These are phyloP conservation scores for Monosporascus sp. DNA, from an alignment of 2,329 filamentous ascomycete species.

Conservation along the genomic window DNA sequence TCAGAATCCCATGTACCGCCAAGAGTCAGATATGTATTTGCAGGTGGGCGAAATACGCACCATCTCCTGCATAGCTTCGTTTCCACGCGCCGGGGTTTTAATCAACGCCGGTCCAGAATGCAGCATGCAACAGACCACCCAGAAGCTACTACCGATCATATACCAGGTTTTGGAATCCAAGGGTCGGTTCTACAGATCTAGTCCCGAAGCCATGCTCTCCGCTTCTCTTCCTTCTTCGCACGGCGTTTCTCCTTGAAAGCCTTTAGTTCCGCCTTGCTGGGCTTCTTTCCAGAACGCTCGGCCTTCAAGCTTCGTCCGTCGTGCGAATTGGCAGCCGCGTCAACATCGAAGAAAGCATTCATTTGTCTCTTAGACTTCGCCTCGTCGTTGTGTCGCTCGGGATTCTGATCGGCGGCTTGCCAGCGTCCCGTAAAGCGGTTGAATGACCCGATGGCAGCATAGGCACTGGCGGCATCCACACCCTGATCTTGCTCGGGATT, in stretches of 20 bases:
- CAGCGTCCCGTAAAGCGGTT: slow-evolving; percentile 87
- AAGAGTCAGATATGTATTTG: not conserved
- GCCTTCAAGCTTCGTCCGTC: slow-evolving; percentile 88
- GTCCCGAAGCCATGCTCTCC: slow-evolving; percentile 83
- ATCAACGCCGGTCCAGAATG: not conserved
- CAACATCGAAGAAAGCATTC: slow-evolving; percentile 93
- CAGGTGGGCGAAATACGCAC: too few relatives aligned
- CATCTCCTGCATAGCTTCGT: not conserved
- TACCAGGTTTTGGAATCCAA: not conserved
- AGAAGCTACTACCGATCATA: not conserved
- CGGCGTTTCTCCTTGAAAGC: slow-evolving; percentile 85
- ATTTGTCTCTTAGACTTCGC: slow-evolving; percentile 84
- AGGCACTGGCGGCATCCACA: slow-evolving; percentile 38
- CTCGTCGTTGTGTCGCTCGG: slow-evolving; percentile 78
- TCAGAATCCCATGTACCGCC: not conserved
- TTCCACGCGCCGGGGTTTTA: not conserved
- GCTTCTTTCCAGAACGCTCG: slow-evolving; percentile 79
- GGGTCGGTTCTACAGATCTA: slow-evolving; percentile 36
- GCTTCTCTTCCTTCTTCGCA: slow-evolving; percentile 90
- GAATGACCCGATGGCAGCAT: slow-evolving; percentile 70
- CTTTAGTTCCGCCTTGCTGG: slow-evolving; percentile 81
- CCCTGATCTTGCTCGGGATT: slow-evolving; percentile 28
- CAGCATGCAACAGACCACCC: not conserved
- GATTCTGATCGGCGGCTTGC: slow-evolving; percentile 61
- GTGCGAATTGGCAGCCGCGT: slow-evolving; percentile 86